Percentiles rank a stretch among this genome's conserved stretches.
Conservation (phyloP, 176 grass and related monocot genomes). For the Tillandsia fasciculata region DNA sequence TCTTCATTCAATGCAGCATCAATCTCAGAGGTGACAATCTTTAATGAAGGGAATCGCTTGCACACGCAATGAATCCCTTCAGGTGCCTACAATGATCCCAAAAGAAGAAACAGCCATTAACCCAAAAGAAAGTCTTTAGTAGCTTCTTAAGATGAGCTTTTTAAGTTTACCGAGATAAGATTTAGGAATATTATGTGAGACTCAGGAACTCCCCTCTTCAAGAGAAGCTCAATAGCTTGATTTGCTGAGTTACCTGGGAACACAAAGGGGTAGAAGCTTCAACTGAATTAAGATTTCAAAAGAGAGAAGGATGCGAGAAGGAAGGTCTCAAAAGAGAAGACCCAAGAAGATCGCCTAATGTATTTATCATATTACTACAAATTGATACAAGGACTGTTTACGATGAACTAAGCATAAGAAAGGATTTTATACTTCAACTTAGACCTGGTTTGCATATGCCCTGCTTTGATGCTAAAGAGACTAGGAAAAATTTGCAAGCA, state of each 20-base stretch:
- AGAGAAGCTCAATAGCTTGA: slow-evolving; percentile 95
- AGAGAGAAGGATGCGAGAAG: not conserved
- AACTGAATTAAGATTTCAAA: not conserved
- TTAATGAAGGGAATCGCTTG: slow-evolving; percentile 63
- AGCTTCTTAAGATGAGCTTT: not conserved
- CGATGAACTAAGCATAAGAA: not conserved
- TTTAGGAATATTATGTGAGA: slow-evolving; percentile 89
- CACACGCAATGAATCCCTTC: slow-evolving; percentile 94
- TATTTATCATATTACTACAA: not conserved
- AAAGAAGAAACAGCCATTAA: not conserved
- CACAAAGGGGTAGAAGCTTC: not conserved
- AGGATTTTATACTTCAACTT: not conserved
- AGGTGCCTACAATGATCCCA: slow-evolving; percentile 43
- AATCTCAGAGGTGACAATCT: slow-evolving; percentile 96
- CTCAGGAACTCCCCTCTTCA: slow-evolving; percentile 91
- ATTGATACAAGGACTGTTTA: not conserved
- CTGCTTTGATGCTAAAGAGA: no score
- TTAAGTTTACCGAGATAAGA: slow-evolving; percentile 70
- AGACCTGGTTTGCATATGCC: not conserved
- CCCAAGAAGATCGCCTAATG: not conserved
- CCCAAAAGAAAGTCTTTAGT: not conserved
- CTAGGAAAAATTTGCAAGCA: no score
- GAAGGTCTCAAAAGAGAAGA: no score
- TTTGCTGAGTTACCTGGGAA: slow-evolving; percentile 74
- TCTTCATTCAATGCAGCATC: slow-evolving; percentile 71